A percentile compares a stretch with the other conserved stretches of the same genome.
Conservation (phyloP, 2,329 filamentous ascomycete species). For the Diaporthe sp. region DNA sequence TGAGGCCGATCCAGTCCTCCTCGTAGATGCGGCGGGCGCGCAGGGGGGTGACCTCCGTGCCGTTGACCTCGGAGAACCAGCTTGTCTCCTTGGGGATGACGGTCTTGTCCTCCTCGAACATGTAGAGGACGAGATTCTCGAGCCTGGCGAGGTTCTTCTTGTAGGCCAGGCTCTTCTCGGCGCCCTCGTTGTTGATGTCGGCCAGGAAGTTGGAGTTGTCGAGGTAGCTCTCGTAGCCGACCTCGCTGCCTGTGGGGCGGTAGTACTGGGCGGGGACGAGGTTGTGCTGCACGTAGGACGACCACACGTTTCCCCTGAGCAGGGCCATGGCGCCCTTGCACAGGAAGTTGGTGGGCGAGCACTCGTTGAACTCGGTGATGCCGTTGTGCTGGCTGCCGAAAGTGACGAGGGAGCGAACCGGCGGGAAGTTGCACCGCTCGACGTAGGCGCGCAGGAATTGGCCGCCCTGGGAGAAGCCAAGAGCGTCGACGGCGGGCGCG, state of each 20-base stretch:
- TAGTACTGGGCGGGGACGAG: slow-evolving; percentile 97
- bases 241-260: slow-evolving; percentile 69
- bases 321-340: slow-evolving; percentile 86
- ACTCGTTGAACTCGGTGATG: slow-evolving; percentile 85
- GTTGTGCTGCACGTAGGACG: slow-evolving; percentile 79
- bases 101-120: slow-evolving; percentile 89
- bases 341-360: slow-evolving; percentile 79
- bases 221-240: slow-evolving; percentile 80
- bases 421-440: slow-evolving; percentile 85
- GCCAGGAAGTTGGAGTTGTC: slow-evolving; percentile 89
- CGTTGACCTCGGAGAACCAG: slow-evolving; percentile 92
- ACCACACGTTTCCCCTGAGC: slow-evolving; percentile 86
- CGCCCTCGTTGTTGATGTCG: slow-evolving; percentile 95
- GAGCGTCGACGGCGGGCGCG: slow-evolving; percentile 86
- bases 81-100: slow-evolving; percentile 91
- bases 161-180: slow-evolving; percentile 80
- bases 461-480: slow-evolving; percentile 96
- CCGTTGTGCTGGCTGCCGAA: slow-evolving; percentile 95
- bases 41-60: slow-evolving; percentile 76
- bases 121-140: slow-evolving; percentile 87
- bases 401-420: slow-evolving; percentile 84
- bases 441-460: slow-evolving; percentile 95
- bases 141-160: slow-evolving; percentile 77
- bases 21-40: slow-evolving; percentile 80
- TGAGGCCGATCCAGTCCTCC: slow-evolving; percentile 95